Percentiles rank a stretch among this genome's conserved stretches.
phyloP scores from a whole-genome alignment of 139 green algal species.

The Chlorella sp. region DNA sequence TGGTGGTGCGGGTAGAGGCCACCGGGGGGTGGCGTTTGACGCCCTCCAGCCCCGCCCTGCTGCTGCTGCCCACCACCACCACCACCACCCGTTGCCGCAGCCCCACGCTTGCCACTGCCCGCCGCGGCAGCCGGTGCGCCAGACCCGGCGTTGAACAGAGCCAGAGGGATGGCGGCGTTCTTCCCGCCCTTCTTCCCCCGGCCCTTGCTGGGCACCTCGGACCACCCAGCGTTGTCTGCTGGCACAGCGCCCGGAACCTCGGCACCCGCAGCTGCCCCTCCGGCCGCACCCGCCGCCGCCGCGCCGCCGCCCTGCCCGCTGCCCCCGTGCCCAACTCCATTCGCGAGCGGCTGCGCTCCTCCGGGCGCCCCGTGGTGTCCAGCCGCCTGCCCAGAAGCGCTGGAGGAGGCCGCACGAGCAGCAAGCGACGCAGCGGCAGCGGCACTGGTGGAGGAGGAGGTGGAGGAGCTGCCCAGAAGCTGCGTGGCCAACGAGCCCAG shows the following conservation, averaged over 20 bases:
- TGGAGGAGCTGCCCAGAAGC: slow-evolving; percentile 28
- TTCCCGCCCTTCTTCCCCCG: neutral
- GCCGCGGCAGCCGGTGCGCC: too few species aligned
- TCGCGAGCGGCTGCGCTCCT: too few species aligned
- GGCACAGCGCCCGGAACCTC: neutral
- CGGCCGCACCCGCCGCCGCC: neutral
- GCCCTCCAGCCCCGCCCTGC: too few species aligned
- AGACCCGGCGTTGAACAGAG: neutral
- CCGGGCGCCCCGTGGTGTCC: too few species aligned
- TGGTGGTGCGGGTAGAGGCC: too few species aligned
- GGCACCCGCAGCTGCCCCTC: neutral
- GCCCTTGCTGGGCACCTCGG: neutral
- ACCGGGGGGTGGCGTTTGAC: too few species aligned
- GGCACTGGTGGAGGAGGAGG: neutral
- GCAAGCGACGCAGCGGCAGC: neutral
- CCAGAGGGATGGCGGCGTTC: neutral
- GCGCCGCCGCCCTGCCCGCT: too few species aligned
- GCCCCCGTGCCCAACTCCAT: too few species aligned
- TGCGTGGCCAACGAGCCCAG: slow-evolving; percentile 46
- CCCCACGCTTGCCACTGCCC: too few species aligned
- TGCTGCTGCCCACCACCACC: too few species aligned
- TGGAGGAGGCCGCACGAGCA: neutral
- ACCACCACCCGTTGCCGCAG: too few species aligned
- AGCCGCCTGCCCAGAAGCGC: too few species aligned
- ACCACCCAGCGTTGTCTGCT: slow-evolving; percentile 1